Percentiles rank a stretch among this genome's conserved stretches.
Conservation (phyloP, 108 stramenopile species). For the Cyclotella kingstonii region DNA sequence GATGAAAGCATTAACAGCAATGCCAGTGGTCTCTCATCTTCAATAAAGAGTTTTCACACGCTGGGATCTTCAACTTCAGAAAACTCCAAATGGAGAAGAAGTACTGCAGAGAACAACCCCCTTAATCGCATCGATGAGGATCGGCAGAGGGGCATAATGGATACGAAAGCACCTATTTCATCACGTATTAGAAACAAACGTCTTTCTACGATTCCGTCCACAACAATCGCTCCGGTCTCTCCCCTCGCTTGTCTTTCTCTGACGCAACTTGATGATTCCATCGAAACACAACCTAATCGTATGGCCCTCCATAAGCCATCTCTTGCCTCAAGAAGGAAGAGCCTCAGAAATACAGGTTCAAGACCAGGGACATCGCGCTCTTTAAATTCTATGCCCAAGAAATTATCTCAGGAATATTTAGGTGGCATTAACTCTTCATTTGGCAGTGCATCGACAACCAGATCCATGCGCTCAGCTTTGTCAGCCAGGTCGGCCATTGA, state of each 20-base stretch:
- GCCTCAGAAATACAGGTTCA: background rate
- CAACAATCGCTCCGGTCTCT: constrained; percentile 54
- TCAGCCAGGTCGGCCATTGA: too few species aligned
- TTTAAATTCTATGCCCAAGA: background rate
- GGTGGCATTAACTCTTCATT: background rate
- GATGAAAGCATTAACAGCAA: constrained; percentile 24
- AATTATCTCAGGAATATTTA: background rate
- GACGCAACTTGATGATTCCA: constrained; percentile 25
- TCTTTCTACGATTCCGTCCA: constrained; percentile 62
- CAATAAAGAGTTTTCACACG: constrained; percentile 22
- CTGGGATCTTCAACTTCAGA: constrained; percentile 1
- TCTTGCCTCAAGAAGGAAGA: background rate
- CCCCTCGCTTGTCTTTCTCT: constrained; percentile 41
- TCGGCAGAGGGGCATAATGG: constrained; percentile 20
- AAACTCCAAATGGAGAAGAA: background rate
- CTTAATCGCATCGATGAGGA: background rate
- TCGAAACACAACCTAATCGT: background rate
- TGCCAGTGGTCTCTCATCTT: constrained; percentile 38
- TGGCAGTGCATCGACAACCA: background rate
- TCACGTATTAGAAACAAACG: constrained; percentile 54
- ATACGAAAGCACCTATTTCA: constrained; percentile 21
- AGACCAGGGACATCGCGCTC: constrained; percentile 22
- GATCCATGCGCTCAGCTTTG: too few species aligned
- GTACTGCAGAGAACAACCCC: constrained; percentile 4
- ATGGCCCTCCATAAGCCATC: background rate